A percentile compares a stretch with the other conserved stretches of the same genome.
These are phyloP conservation scores for Globisporangium canariense DNA, from an alignment of 352 stramenopile genomes.

Conservation along the genomic window DNA sequence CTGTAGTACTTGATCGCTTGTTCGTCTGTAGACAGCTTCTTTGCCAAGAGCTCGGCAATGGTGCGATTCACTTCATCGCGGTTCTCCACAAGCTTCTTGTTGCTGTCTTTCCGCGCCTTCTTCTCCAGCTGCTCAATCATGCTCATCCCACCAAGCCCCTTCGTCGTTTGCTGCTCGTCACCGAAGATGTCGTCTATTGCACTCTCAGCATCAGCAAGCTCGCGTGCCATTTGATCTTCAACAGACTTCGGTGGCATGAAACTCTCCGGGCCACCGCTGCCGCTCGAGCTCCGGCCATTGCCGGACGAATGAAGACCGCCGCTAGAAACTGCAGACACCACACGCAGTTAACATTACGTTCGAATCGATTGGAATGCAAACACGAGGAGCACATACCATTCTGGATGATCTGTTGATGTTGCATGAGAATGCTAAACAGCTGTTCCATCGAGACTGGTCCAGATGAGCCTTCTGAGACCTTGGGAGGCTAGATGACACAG, in stretches of 20 bases:
- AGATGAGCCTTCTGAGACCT: conserved; percentile 23
- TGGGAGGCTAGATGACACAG: conserved; percentile 33
- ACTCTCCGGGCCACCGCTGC: conserved; percentile 21
- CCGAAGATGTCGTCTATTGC: conserved; percentile 85
- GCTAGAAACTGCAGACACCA: conserved; percentile 38
- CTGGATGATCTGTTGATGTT: conserved; percentile 86
- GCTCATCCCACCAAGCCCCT: conserved; percentile 69
- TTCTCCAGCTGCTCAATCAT: conserved; percentile 89
- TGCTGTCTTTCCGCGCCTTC: conserved; percentile 79
- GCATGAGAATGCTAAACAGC: conserved; percentile 84
- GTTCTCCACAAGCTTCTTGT: conserved; percentile 86
- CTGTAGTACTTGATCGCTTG: conserved; percentile 68
- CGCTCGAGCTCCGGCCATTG: conserved; percentile 14
- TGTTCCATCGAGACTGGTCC: conserved; percentile 82
- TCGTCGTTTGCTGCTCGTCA: conserved; percentile 64
- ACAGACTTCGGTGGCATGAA: conserved; percentile 38
- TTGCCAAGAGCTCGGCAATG: conserved; percentile 48
- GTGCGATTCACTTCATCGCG: conserved; percentile 56
- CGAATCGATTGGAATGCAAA: not conserved
- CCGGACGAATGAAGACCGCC: conserved; percentile 6
- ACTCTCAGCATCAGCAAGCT: conserved; percentile 73
- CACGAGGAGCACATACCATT: conserved; percentile 38
- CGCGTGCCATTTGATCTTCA: conserved; percentile 82
- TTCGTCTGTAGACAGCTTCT: conserved; percentile 52
- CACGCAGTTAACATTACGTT: not conserved